phyloP scores from a whole-genome alignment of 768 basidiomycete genomes.

The Mrakia gelida region DNA sequence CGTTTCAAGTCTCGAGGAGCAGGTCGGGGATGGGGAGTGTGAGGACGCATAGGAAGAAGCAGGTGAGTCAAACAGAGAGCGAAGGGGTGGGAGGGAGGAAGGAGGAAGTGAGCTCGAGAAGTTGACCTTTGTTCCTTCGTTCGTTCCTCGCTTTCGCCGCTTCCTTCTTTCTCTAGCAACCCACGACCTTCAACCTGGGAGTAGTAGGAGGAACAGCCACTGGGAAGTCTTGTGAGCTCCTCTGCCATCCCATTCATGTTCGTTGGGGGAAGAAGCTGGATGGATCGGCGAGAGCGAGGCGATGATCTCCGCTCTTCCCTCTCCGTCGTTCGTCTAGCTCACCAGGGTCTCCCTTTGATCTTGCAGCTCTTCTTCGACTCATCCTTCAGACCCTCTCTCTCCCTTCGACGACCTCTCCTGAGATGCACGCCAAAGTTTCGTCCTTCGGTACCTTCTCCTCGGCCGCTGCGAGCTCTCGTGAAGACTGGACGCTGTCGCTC shows the following conservation, averaged over 20 bases:
- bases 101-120: neutral
- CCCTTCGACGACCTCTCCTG: neutral
- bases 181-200: neutral
- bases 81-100: neutral
- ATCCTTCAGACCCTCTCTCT: slow-evolving; percentile 1
- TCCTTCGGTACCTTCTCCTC: neutral
- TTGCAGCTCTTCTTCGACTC: neutral
- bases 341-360: too few relatives aligned
- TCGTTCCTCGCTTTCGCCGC: neutral
- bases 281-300: neutral
- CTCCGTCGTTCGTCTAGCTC: neutral
- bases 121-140: neutral
- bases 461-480: neutral
- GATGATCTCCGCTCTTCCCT: neutral
- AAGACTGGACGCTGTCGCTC: neutral
- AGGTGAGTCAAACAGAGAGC: neutral
- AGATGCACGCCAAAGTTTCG: neutral
- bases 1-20: neutral
- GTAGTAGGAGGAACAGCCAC: neutral
- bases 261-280: neutral
- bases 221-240: neutral
- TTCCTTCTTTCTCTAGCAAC: neutral
- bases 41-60: neutral
- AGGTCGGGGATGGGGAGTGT: neutral
- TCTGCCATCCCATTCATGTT: neutral